Evolutionary conservation across 1,284 basidiomycete species (phyloP).

Genomic region (Leccinum angustisporum): DNA sequence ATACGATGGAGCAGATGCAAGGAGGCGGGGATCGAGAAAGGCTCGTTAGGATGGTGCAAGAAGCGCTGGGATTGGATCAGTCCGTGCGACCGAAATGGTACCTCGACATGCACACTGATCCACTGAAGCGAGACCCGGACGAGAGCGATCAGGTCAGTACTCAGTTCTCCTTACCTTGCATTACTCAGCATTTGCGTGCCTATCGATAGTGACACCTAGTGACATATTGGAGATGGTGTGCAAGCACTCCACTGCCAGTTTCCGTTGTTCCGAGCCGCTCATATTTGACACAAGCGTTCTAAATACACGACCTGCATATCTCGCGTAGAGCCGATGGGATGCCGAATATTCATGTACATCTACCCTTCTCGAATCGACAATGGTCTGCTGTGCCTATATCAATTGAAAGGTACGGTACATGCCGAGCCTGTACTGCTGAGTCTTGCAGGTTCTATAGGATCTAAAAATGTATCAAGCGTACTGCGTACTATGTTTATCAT

Average conservation of each 20-base stretch:
- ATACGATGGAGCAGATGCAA: not conserved
- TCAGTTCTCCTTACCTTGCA: not conserved
- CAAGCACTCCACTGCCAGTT: not conserved
- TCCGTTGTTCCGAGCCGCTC: not conserved
- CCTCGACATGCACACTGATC: not conserved
- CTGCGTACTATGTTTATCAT: not conserved
- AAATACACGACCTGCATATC: not conserved
- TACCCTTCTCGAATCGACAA: not conserved
- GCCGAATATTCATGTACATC: not conserved
- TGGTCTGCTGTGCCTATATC: not conserved
- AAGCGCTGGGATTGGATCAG: not conserved
- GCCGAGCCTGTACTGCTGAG: not conserved
- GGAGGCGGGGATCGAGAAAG: conserved; percentile 2
- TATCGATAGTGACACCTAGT: not conserved
- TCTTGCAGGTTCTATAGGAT: not conserved
- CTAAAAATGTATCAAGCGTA: not conserved
- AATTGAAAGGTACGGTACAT: not conserved
- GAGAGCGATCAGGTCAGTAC: not conserved
- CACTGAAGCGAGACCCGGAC: not conserved
- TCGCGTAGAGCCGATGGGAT: not conserved
- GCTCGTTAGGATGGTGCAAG: conserved; percentile 3
- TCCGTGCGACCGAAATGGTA: conserved; percentile 6
- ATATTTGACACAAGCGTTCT: not conserved
- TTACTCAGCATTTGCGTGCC: not conserved
- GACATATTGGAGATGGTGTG: not conserved